Percentiles rank a stretch among this genome's conserved stretches.
phyloP scores from a whole-genome alignment of 2,329 filamentous ascomycete genomes.

The Trichophyton mentagrophytes region DNA sequence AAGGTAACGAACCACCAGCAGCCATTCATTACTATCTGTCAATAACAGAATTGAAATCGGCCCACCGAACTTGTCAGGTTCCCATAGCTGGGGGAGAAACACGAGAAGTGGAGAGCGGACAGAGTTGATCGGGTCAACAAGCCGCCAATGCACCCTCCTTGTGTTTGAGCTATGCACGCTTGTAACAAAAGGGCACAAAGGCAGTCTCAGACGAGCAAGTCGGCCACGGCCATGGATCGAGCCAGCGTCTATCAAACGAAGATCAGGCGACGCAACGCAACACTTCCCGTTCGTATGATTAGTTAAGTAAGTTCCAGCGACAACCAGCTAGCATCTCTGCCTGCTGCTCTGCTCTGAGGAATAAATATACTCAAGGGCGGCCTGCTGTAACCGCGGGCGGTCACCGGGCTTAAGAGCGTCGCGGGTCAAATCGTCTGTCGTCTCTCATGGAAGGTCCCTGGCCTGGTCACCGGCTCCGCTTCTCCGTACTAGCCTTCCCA shows the following conservation, averaged over 20 bases:
- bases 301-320: no score
- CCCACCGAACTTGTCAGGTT: no score
- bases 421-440: no score
- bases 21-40: no score
- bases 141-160: no score
- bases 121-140: not conserved
- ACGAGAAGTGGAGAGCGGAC: not conserved
- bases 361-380: not conserved
- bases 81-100: not conserved
- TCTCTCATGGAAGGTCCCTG: not conserved
- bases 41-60: no score
- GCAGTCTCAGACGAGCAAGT: not conserved
- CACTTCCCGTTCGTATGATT: not conserved
- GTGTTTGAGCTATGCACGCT: no score
- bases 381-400: constrained; percentile 1
- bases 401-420: not conserved
- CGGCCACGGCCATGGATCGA: not conserved
- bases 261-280: not conserved
- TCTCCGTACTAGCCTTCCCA: not conserved
- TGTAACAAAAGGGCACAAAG: not conserved
- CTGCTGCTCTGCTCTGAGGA: not conserved
- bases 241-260: not conserved
- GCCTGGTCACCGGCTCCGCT: not conserved
- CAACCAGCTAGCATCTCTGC: not conserved
- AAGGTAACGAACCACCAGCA: no score